Evolutionary conservation across 371 early-diverging fungal genomes (phyloP), one percentile per base, ranked within the genome.

Genomic region (Caulochytrium protostelioides): DNA sequence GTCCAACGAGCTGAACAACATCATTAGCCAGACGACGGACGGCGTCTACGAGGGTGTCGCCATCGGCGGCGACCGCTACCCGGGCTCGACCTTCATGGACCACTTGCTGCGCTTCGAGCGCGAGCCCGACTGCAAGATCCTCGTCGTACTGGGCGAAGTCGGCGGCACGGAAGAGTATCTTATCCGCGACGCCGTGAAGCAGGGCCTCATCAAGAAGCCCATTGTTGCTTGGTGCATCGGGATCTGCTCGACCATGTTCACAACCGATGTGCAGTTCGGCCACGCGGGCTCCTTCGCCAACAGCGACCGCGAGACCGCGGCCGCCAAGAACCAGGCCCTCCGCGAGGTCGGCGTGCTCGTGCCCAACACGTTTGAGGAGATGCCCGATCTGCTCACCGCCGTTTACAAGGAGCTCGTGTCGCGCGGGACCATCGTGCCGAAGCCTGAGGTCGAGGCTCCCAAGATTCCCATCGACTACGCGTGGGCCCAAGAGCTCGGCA

Each of bases 1-100:
- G 95, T 89, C 90, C 43, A 94, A 94, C 65, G 95, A 94, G 57
- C 62, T 94, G 44, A 94, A 94, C 75, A 94, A 91, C 71, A 90
- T 94, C 44, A 75, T 94, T 17, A 78, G 89, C 10, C 76, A 89
- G 42, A 70, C 83, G 28, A 85, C 91, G 26, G 79, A 91, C 55
- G 95, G 95, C 60, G 95, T 94, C 22, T 89, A 85, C 58, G 95
- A 94, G 59, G 95, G 95, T 52, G 80, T 94, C 28, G 92, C 95
- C 18, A 91, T 94, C 52, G 95, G 95, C 54, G 95, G 95, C 44
- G 95, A 94, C 61, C 72, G 92, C 43, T 94, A 94, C 61, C 95
- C 95, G 0, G 90, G 92, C n/a, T 83, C 89, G 9, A 91, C 92
- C 13, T 94, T 94, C 57, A 81, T 94, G 34, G 95, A 94, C 52